Evolutionary conservation across 306 rosid species (phyloP), one percentile per base, ranked within the genome.

Genomic region (Trifolium subterraneum): DNA sequence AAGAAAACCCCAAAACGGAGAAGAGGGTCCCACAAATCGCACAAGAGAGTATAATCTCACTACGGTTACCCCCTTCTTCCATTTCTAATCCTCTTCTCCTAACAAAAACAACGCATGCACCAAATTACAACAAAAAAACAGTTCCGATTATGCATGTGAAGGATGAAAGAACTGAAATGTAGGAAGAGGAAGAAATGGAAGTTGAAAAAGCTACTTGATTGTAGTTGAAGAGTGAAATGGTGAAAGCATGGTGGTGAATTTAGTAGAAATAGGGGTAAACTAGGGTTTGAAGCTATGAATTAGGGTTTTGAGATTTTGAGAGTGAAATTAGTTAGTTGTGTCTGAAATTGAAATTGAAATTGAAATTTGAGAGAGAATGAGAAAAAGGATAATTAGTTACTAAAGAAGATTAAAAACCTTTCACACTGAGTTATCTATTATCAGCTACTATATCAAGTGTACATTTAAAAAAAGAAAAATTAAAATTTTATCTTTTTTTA

Each of bases 11-110:
- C 83, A 95, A 74, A 79, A 86, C 78, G 11, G 96, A 84, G 85
- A 92, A 92, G 78, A 95, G 94, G 78, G 90, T 65, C 75, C 99
- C 99, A 16, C 90, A 90, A 85, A 95, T 90, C 76, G 84, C 84
- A 72, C 90, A 95, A 65, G 98, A 90, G 62, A 95, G 83, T 25
- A 92, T 81, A 83, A 95, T 48, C 74, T 72, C 77, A 86, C 39
- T 36, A 36, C 69, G 96, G 86, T 87, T 87, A 73, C 86, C 91
- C 75, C 91, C 91, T 83, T 87, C 93, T 19, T 70, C 81, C 97
- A 91, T 86, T 82, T 78, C 71, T 7, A n/a, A 70, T 13, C 13
- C 44, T 3, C 44, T 3, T 55, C 73, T 42, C 1, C 10, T 8
- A 33, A 2, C 78, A 82, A 48, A 84, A 60, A 78, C 72, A 68